Evolutionary conservation across 176 grass and related monocot species (phyloP).

Genomic region (Oryza australiensis): DNA sequence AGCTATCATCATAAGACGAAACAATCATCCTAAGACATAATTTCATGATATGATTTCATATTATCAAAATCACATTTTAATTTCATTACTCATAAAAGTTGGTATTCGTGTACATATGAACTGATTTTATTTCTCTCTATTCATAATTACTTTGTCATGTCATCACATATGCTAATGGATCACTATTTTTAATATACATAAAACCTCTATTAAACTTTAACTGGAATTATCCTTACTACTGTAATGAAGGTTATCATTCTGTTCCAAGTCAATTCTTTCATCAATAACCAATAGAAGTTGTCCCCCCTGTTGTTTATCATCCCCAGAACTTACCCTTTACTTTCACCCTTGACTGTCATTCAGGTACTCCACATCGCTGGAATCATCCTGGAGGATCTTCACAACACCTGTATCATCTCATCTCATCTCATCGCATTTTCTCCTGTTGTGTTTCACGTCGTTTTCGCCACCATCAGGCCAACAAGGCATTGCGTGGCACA

Average conservation of each 20-base stretch:
- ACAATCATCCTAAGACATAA: no score
- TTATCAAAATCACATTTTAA: no score
- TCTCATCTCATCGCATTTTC: not conserved
- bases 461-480: constrained; percentile 7
- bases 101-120: no score
- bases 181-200: no score
- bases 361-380: not conserved
- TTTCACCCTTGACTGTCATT: not conserved
- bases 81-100: no score
- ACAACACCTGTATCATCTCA: not conserved
- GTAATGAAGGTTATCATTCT: not conserved
- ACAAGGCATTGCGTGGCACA: constrained; percentile 24
- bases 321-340: not conserved
- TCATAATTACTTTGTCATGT: no score
- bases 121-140: no score
- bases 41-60: no score
- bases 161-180: no score
- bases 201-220: no score
- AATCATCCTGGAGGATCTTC: not conserved
- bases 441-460: constrained; percentile 8
- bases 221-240: no score
- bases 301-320: not conserved
- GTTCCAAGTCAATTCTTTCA: not conserved
- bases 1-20: no score
- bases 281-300: not conserved